Evolutionary conservation across 2,329 filamentous ascomycete genomes (phyloP), one percentile per base, ranked within the genome.

Genomic region (Colletotrichum euphorbiae): DNA sequence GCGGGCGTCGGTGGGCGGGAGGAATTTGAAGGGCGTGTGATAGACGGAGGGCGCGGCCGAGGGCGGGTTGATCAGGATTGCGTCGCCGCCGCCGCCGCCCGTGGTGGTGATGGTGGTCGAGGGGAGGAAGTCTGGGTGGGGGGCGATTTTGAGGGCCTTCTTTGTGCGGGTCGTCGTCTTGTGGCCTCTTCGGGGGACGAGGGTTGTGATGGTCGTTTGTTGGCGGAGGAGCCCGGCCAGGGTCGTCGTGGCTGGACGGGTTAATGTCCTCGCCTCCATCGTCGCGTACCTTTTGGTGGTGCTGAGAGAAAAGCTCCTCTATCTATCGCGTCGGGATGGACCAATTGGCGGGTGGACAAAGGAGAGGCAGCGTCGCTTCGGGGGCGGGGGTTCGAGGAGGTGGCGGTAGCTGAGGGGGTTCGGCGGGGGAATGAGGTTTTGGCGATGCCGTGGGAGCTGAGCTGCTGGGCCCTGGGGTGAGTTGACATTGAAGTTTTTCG

Each of bases 1-100:
- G 52, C 86, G 84, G 15, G 86, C 85, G 74, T 89, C 87, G 71
- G 75, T 77, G 57, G 81, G 83, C 61, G 89, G 89, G 33, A 91
- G 84, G 79, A 91, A 91, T 75, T 89, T 86, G 79, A 89, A 85
- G 64, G 89, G 89, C n/a, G 89, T 91, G 79, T 90, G 85, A 73
- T 83, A 83, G 65, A 89, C 87, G n/a, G 86, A 79, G 12, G 82
- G 77, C 38, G 79, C 79, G 50, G 82, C 79, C 36, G 82, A 78
- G 46, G 83, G 83, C 46, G 82, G 83, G 77, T 84, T 85, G 79
- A 83, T 83, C 72, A 84, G 78, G 73, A 84, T 81, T 67, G 80
- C 77, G 73, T 82, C 76, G 71, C 78, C 74, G 70, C 6, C 28
- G 28, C 4, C 75, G 71, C 78, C 74, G 70, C 28, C 28, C 6